A percentile compares a stretch with the other conserved stretches of the same genome.
Evolutionary conservation across 768 basidiomycete genomes (phyloP).

Genomic region (Sutorius australiensis): DNA sequence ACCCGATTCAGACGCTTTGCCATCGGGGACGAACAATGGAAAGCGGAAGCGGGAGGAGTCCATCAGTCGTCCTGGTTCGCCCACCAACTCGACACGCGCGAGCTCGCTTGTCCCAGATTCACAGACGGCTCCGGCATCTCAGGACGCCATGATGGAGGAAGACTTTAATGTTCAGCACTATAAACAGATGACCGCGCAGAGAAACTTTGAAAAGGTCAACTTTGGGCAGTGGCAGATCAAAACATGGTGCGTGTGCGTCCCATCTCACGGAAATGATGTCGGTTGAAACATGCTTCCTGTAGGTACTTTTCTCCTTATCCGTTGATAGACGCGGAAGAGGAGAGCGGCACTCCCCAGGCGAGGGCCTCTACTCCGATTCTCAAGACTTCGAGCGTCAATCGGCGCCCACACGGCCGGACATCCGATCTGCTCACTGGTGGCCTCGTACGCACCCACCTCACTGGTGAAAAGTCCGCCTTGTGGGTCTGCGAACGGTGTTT

Average conservation of each 20-base stretch:
- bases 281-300: neutral
- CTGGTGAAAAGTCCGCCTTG: conserved; percentile 50
- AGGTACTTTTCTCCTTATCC: conserved; percentile 98
- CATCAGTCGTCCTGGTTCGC: conserved; percentile 14
- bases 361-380: conserved; percentile 25
- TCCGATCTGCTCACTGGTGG: conserved; percentile 70
- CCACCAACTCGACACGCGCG: conserved; percentile 21
- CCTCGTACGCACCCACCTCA: conserved; percentile 42
- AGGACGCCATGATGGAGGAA: conserved; percentile 56
- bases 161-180: conserved; percentile 68
- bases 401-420: conserved; percentile 68
- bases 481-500: conserved; percentile 94
- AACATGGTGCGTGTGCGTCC: conserved; percentile 63
- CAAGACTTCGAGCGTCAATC: conserved; percentile 49
- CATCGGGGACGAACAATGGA: conserved; percentile 27
- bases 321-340: conserved; percentile 64
- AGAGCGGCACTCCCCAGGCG: conserved; percentile 29
- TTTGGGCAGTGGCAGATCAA: conserved; percentile 85
- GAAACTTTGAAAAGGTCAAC: conserved; percentile 84
- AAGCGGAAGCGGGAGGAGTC: conserved; percentile 31
- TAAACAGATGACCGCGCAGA: conserved; percentile 60
- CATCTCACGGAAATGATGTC: neutral
- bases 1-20: conserved; percentile 19
- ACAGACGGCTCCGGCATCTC: conserved; percentile 13
- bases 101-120: conserved; percentile 17